phyloP scores from a whole-genome alignment of 148 eudicot genomes.

The Suaeda aralocaspica region DNA sequence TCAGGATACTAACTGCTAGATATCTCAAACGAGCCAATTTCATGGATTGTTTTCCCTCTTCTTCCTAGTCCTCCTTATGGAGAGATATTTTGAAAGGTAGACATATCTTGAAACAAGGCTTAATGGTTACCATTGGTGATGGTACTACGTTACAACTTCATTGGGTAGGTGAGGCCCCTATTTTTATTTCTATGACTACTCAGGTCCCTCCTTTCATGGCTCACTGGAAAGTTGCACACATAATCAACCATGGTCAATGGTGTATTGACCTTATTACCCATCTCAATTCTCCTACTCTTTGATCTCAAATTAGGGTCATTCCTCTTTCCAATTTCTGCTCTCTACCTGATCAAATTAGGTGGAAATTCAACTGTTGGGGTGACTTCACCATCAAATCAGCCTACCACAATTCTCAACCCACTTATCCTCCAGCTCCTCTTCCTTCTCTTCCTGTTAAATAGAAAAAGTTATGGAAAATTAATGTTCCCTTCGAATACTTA shows the following conservation, averaged over 20 bases:
- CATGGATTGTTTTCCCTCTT: too few species aligned
- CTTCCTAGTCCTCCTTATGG: background rate
- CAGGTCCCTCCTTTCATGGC: background rate
- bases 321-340: background rate
- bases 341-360: background rate
- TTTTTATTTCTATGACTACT: fast-evolving
- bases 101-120: background rate
- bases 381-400: background rate
- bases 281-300: too few species aligned
- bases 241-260: too few species aligned
- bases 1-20: background rate
- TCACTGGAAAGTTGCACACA: background rate
- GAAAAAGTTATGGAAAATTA: background rate
- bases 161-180: background rate
- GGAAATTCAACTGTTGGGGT: background rate
- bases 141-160: background rate
- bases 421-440: background rate
- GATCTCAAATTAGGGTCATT: too few species aligned
- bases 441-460: background rate
- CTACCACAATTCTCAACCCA: background rate
- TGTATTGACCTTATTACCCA: too few species aligned
- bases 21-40: background rate
- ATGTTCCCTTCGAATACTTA: too few species aligned
- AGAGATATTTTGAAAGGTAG: background rate
- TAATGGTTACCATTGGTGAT: background rate